phyloP scores from a whole-genome alignment of 768 basidiomycete genomes.

The Suillus fuscotomentosus region DNA sequence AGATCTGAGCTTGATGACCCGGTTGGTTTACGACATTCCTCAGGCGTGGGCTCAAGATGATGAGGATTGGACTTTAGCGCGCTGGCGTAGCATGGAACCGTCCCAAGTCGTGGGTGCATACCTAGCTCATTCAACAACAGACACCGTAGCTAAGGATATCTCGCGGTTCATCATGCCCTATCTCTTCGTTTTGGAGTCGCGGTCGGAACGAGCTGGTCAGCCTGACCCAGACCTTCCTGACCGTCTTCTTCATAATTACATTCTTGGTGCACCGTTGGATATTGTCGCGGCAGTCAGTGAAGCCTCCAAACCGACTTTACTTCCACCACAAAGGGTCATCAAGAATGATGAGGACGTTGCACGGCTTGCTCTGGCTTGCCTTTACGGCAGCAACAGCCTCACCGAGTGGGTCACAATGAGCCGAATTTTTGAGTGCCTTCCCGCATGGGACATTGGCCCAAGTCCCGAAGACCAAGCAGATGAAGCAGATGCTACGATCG shows the following conservation, averaged over 20 bases:
- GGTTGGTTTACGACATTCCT: constrained; percentile 82
- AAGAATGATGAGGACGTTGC: constrained; percentile 82
- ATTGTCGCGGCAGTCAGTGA: constrained; percentile 79
- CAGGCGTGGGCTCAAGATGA: constrained; percentile 36
- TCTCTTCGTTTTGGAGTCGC: constrained; percentile 87
- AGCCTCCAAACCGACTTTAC: constrained; percentile 87
- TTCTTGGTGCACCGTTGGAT: constrained; percentile 65
- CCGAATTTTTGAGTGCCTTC: constrained; percentile 92
- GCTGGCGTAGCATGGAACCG: constrained; percentile 72
- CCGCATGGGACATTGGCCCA: constrained; percentile 73
- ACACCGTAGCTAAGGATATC: constrained; percentile 66
- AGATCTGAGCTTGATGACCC: constrained; percentile 83
- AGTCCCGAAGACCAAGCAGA: constrained; percentile 67
- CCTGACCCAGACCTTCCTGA: constrained; percentile 67
- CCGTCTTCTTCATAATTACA: constrained; percentile 68
- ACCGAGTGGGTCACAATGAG: constrained; percentile 85
- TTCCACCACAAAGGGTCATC: constrained; percentile 68
- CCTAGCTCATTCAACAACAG: constrained; percentile 66
- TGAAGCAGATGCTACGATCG: constrained; percentile 77
- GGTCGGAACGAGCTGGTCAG: constrained; percentile 74
- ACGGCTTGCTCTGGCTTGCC: constrained; percentile 79
- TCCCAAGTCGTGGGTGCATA: constrained; percentile 70
- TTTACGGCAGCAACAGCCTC: constrained; percentile 79
- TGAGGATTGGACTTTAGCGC: constrained; percentile 73
- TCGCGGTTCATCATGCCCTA: constrained; percentile 85